phyloP scores from a whole-genome alignment of 2,329 filamentous ascomycete genomes.

The Fusarium sp. region DNA sequence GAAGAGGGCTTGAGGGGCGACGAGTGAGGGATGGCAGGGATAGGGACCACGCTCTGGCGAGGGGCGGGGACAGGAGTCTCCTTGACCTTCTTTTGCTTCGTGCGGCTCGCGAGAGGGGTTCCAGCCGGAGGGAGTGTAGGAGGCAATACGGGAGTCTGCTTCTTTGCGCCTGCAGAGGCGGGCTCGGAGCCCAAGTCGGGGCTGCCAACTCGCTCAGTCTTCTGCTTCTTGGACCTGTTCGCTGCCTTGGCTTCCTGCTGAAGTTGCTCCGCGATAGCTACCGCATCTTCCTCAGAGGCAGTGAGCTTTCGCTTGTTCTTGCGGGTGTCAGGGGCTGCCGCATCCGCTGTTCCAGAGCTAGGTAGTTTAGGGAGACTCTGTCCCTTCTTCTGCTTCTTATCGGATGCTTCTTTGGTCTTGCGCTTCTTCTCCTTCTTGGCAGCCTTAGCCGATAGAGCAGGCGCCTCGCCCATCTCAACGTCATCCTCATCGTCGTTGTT shows the following conservation, averaged over 20 bases:
- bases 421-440: conserved; percentile 54
- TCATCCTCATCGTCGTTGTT: conserved; percentile 62
- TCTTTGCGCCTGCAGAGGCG: conserved; percentile 46
- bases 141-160: conserved; percentile 53
- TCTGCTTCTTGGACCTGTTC: conserved; percentile 61
- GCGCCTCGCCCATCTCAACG: conserved; percentile 60
- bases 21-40: conserved; percentile 55
- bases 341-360: conserved; percentile 34
- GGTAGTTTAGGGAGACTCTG: conserved; percentile 17
- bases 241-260: conserved; percentile 52
- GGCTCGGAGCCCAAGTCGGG: conserved; percentile 54
- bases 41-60: conserved; percentile 51
- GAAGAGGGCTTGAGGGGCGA: conserved; percentile 48
- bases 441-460: conserved; percentile 47
- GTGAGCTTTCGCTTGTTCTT: conserved; percentile 57
- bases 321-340: conserved; percentile 46
- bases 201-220: conserved; percentile 52
- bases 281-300: conserved; percentile 56
- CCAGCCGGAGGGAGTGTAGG: conserved; percentile 50
- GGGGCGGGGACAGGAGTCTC: conserved; percentile 50
- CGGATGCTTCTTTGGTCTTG: conserved; percentile 46
- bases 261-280: conserved; percentile 54
- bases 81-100: conserved; percentile 51
- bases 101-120: conserved; percentile 46
- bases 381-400: conserved; percentile 53